Evolutionary conservation across 768 basidiomycete species (phyloP).

Genomic region (Brasilioporus rufonigricans): DNA sequence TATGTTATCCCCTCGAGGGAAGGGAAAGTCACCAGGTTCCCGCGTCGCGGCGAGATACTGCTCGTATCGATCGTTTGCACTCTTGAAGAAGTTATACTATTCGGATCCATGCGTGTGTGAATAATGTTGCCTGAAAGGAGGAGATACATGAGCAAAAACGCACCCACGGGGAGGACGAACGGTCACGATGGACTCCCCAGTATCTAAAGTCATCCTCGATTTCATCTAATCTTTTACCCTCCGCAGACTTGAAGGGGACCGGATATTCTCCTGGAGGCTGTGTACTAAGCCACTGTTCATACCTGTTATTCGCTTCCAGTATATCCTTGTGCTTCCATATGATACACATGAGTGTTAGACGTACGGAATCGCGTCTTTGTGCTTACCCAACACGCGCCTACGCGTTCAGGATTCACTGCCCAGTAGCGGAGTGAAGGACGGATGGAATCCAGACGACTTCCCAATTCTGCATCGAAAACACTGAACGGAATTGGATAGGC

Average conservation of each 20-base stretch:
- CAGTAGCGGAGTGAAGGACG: slow-evolving; percentile 3
- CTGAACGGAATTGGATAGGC: slow-evolving; percentile 19
- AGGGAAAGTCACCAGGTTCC: slow-evolving; percentile 8
- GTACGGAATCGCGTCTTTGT: no score
- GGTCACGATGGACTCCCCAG: slow-evolving; percentile 7
- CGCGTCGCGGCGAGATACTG: neutral
- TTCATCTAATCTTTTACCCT: slow-evolving; percentile 1
- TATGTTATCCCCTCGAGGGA: neutral
- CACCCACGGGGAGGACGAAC: slow-evolving; percentile 9
- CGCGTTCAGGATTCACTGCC: slow-evolving; percentile 2
- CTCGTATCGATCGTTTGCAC: slow-evolving; percentile 10
- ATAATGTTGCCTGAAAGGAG: neutral
- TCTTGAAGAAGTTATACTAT: slow-evolving; percentile 4
- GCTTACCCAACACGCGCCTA: slow-evolving; percentile 12
- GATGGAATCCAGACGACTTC: slow-evolving; percentile 21
- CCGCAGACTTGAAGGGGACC: neutral
- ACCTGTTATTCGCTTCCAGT: slow-evolving; percentile 8
- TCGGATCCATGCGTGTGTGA: neutral
- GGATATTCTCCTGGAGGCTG: slow-evolving; percentile 8
- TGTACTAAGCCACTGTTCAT: slow-evolving; percentile 16
- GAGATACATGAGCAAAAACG: neutral
- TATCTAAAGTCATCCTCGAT: neutral
- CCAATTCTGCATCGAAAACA: neutral
- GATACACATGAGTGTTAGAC: neutral
- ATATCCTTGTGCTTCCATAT: slow-evolving; percentile 5